Base-by-base conservation (phyloP, 192 early-diverging fungal species). In the Backusella luteola region DNA sequence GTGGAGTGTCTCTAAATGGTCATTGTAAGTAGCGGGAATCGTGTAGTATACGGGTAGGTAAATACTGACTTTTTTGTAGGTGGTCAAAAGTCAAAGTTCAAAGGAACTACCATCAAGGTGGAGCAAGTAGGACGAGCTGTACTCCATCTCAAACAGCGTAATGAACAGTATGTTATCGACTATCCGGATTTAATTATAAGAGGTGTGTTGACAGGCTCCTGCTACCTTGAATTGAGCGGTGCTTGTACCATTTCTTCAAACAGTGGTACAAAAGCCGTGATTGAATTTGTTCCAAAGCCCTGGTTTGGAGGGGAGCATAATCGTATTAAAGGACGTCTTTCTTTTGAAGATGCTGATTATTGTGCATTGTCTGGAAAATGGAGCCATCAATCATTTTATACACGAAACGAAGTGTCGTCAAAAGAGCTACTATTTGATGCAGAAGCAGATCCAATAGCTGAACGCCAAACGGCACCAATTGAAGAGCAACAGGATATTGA, bases 251-350 rank as follows among this genome's bases (percentile, higher is more conserved):
- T 92, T 68, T 82, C 80, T 41, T 88, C 84, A n/a, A 85, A 77
- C 73, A 84, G 76, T 71, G 90, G 90, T 23, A 85, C 83, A 34
- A 80, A 81, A 4, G 83, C 90, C 41, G 81, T 83, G 67, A 85
- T 92, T 70, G 87, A 91, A 63, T 91, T 86, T 78, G 67, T 84
- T 63, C 83, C 86, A 32, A 92, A 92, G 78, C 85, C 89, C 41
- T 90, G 89, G 89, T 85, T 91, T 77, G 86, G 87, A 29, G 89
- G 89, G 73, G 90, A 92, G 67, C 84, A 88, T 74, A 84, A 88
- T 67, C 76, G 76, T 52, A 74, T 83, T 69, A 83, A 83, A 46
- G 78, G 78, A 2, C 12, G 52, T 35, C 53, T 83, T 67, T 67
- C 38, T 26, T 67, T 63, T 29, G 23, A 73, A 29, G 71, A 41